phyloP scores from a whole-genome alignment of 1,284 basidiomycete species.

The Pseudozyma thailandica region DNA sequence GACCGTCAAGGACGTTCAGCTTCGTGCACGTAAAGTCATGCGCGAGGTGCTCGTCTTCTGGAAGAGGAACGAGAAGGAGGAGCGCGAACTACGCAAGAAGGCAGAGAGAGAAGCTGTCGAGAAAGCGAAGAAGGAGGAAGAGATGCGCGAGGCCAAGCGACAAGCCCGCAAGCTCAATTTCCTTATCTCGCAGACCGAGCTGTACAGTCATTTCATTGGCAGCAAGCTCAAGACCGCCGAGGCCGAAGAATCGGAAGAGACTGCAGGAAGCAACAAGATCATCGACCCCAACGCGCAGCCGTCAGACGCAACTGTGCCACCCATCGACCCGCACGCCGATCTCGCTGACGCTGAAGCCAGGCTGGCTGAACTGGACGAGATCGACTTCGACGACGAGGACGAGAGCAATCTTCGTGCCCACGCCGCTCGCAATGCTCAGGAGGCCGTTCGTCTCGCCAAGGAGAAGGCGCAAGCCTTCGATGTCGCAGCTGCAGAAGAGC shows the following conservation, averaged over 20 bases:
- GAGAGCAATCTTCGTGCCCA: conserved; percentile 88
- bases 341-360: conserved; percentile 53
- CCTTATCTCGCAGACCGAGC: conserved; percentile 97
- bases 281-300: conserved; percentile 48
- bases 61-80: conserved; percentile 97
- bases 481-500: conserved; percentile 79
- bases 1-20: conserved; percentile 85
- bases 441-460: conserved; percentile 83
- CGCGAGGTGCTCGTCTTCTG: conserved; percentile 88
- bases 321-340: conserved; percentile 75
- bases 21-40: conserved; percentile 87
- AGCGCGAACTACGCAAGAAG: conserved; percentile 85
- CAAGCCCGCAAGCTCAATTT: conserved; percentile 98
- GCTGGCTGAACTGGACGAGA: conserved; percentile 74
- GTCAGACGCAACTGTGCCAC: conserved; percentile 66
- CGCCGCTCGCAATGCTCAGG: conserved; percentile 88
- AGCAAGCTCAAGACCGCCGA: conserved; percentile 97
- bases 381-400: conserved; percentile 96
- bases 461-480: conserved; percentile 88
- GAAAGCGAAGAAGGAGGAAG: conserved; percentile 86
- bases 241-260: conserved; percentile 80
- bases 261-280: conserved; percentile 65
- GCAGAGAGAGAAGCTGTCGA: conserved; percentile 78
- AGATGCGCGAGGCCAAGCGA: conserved; percentile 91
- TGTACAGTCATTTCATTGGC: conserved; percentile 99